A percentile compares a stretch with the other conserved stretches of the same genome.
Conservation (phyloP, 106 monocot genomes). For the Allium sativum region DNA sequence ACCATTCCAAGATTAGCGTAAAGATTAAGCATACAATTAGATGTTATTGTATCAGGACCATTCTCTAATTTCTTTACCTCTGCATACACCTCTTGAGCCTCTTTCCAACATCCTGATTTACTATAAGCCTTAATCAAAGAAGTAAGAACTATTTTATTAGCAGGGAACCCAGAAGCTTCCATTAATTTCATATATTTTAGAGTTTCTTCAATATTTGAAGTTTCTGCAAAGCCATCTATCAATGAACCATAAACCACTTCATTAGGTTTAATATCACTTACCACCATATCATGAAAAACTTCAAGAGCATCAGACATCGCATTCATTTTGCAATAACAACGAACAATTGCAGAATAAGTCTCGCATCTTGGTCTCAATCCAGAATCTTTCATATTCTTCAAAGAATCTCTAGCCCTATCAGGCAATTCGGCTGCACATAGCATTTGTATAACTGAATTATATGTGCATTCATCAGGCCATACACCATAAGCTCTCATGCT, state of each 20-base stretch:
- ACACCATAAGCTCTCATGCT: conserved; percentile 43
- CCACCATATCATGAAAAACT: conserved; percentile 45
- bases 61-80: conserved; percentile 35
- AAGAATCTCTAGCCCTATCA: conserved; percentile 38
- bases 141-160: conserved; percentile 55
- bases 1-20: conserved; percentile 73
- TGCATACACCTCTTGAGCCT: conserved; percentile 64
- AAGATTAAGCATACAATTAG: conserved; percentile 71
- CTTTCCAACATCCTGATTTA: conserved; percentile 51
- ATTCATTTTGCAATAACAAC: conserved; percentile 22
- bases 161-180: conserved; percentile 39
- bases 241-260: conserved; percentile 63
- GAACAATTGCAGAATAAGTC: conserved; percentile 55
- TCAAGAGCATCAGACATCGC: conserved; percentile 35
- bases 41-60: conserved; percentile 66
- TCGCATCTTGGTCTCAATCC: conserved; percentile 56
- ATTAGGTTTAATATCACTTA: conserved; percentile 43
- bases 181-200: conserved; percentile 36
- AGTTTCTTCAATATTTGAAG: conserved; percentile 36
- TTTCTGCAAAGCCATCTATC: conserved; percentile 57
- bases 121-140: conserved; percentile 75
- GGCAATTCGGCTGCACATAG: conserved; percentile 40
- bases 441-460: conserved; percentile 83
- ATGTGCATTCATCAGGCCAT: conserved; percentile 76
- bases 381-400: conserved; percentile 38